Conservation (phyloP, 306 rosid genomes). For the Myrica gale region DNA sequence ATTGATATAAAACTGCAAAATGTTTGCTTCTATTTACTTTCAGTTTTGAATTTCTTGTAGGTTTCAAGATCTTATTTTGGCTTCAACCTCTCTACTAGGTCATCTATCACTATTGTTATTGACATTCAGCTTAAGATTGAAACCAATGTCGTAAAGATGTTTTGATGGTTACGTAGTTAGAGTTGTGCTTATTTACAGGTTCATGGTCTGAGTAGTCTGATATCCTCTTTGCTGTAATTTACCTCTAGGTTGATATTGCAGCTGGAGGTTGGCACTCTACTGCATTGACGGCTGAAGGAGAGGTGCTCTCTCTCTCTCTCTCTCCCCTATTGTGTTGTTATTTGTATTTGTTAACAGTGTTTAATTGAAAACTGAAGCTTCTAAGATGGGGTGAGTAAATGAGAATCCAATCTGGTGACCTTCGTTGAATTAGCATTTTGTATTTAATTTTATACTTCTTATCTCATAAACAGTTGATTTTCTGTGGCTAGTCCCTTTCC, state of each 20-base stretch:
- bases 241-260: conserved; percentile 81
- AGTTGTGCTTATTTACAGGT: not conserved
- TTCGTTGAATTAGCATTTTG: not conserved
- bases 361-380: not conserved
- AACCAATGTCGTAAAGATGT: not conserved
- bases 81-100: not conserved
- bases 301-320: conserved; percentile 51
- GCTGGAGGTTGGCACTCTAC: conserved; percentile 99
- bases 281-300: conserved; percentile 83
- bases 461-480: not conserved
- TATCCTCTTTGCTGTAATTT: conserved; percentile 20
- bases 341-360: not conserved
- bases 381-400: not conserved
- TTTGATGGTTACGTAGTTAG: not conserved
- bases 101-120: not conserved
- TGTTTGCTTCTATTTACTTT: not conserved
- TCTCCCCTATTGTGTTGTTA: not conserved
- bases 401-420: not conserved
- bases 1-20: not conserved
- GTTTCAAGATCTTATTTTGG: not conserved
- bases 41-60: not conserved
- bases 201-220: conserved; percentile 4
- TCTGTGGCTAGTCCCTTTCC: not conserved
- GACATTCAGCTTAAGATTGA: not conserved
- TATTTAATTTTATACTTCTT: not conserved